phyloP scores from a whole-genome alignment of 2,329 filamentous ascomycete genomes.

The Penicillium hesseltinei region DNA sequence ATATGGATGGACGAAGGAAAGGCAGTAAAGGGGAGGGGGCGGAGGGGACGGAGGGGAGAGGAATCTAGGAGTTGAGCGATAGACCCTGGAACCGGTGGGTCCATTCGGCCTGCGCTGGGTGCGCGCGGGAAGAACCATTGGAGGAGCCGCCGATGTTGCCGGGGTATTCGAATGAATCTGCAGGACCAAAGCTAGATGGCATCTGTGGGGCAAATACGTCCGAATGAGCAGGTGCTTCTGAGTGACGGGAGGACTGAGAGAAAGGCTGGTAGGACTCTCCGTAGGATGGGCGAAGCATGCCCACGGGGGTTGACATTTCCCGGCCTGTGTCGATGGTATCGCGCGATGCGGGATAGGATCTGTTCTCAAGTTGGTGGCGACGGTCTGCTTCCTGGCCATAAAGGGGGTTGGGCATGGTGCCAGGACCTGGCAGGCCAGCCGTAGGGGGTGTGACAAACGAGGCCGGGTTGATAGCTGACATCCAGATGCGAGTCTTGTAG shows the following conservation, averaged over 20 bases:
- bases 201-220: slow-evolving; percentile 39
- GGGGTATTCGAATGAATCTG: slow-evolving; percentile 36
- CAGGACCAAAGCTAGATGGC: slow-evolving; percentile 38
- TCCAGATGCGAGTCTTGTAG: slow-evolving; percentile 99
- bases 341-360: slow-evolving; percentile 30
- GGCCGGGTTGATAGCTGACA: slow-evolving; percentile 97
- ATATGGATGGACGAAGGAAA: neutral
- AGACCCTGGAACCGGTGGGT: slow-evolving; percentile 65
- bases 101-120: slow-evolving; percentile 55
- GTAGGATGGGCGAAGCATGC: slow-evolving; percentile 35
- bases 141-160: slow-evolving; percentile 36
- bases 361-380: slow-evolving; percentile 41
- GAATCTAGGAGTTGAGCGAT: slow-evolving; percentile 61
- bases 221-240: slow-evolving; percentile 29
- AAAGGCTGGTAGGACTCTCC: slow-evolving; percentile 40
- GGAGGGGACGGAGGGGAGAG: neutral
- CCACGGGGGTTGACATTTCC: slow-evolving; percentile 31
- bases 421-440: slow-evolving; percentile 68
- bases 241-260: slow-evolving; percentile 31
- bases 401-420: slow-evolving; percentile 65
- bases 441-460: slow-evolving; percentile 78
- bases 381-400: slow-evolving; percentile 46
- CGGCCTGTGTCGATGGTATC: slow-evolving; percentile 31
- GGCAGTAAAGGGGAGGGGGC: neutral
- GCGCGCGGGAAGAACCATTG: slow-evolving; percentile 33